Evolutionary conservation across 2,329 filamentous ascomycete genomes (phyloP).

Genomic region (Endocalyx cinctus): DNA sequence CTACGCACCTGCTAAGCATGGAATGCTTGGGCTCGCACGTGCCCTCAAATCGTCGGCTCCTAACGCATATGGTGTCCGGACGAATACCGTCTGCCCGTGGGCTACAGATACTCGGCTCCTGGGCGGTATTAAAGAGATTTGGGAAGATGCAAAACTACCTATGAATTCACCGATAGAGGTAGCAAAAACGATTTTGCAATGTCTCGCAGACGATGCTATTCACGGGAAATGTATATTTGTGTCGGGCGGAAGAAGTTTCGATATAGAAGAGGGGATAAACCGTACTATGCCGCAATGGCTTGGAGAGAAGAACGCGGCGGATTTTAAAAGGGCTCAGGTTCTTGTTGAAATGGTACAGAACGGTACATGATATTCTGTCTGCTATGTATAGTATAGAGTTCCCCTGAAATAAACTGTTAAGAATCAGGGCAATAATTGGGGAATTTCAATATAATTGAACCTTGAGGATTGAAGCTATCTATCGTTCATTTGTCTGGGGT

Average conservation of each 20-base stretch:
- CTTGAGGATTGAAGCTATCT: no score
- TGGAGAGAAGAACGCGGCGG: constrained; percentile 1
- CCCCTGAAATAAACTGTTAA: no score
- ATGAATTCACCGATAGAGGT: constrained; percentile 1
- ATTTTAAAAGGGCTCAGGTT: no score
- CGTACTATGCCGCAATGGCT: constrained; percentile 2
- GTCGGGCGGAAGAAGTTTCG: constrained; percentile 1
- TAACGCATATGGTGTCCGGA: neutral
- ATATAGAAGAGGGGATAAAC: constrained; percentile 2
- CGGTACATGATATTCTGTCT: no score
- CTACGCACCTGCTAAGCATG: constrained; percentile 2
- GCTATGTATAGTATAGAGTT: no score
- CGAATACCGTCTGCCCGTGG: constrained; percentile 3
- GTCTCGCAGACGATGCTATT: neutral
- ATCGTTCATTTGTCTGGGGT: no score
- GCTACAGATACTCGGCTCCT: constrained; percentile 2
- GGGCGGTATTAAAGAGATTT: constrained; percentile 1
- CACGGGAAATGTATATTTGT: constrained; percentile 2
- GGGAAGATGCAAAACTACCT: constrained; percentile 1
- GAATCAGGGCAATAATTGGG: no score
- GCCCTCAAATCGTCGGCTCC: constrained; percentile 1
- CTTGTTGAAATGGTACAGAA: no score
- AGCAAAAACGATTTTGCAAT: constrained; percentile 1
- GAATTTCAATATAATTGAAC: no score
- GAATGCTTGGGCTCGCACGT: constrained; percentile 2